phyloP scores from a whole-genome alignment of 148 eudicot species.

The Spergularia bocconei region DNA sequence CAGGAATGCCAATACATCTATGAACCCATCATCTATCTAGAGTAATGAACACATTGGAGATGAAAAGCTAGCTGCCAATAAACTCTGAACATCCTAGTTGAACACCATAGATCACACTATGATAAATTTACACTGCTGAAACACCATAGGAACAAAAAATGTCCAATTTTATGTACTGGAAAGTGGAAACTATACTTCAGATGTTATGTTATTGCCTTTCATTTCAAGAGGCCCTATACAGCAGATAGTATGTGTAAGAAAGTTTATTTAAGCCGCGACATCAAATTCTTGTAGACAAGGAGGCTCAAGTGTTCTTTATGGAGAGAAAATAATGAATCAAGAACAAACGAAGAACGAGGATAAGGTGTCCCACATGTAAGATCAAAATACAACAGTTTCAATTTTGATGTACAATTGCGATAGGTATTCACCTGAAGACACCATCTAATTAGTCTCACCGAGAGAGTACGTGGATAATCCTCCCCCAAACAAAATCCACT shows the following conservation, averaged over 20 bases:
- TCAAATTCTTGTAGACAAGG: background rate
- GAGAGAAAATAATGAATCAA: background rate
- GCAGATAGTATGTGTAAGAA: background rate
- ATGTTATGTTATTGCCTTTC: background rate
- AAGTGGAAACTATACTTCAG: background rate
- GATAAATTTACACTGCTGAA: background rate
- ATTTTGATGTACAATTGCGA: too few species aligned
- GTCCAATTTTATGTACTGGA: background rate
- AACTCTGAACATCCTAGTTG: background rate
- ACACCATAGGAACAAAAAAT: background rate
- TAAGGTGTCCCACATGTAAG: background rate
- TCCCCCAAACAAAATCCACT: too few species aligned
- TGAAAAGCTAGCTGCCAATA: too few species aligned
- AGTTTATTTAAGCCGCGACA: background rate
- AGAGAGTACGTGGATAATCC: too few species aligned
- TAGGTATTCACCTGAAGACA: too few species aligned
- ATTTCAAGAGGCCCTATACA: background rate
- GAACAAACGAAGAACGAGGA: background rate
- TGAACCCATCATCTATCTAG: background rate
- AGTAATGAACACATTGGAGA: background rate
- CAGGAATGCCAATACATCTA: background rate
- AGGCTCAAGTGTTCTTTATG: background rate
- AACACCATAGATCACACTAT: background rate
- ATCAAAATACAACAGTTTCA: too few species aligned
- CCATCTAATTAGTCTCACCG: too few species aligned